These are phyloP conservation scores for Acrodontium crateriforme DNA, from an alignment of 2,329 filamentous ascomycete species.

Conservation along the genomic window DNA sequence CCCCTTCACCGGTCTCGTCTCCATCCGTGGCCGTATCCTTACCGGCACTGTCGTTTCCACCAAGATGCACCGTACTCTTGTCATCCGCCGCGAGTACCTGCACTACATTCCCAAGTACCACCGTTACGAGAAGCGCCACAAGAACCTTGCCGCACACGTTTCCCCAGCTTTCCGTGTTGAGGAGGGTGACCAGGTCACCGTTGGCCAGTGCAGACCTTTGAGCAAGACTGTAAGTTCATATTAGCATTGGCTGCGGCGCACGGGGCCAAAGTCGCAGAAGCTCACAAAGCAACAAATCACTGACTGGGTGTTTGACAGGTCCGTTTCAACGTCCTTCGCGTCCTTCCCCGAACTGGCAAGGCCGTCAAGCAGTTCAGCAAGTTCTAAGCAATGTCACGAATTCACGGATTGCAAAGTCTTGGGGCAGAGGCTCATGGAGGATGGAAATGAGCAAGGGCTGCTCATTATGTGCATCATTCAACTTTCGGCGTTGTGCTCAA, in stretches of 20 bases:
- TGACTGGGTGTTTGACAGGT: too few relatives aligned
- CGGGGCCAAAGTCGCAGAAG: not conserved
- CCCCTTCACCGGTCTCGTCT: constrained; percentile 98
- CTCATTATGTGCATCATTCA: too few relatives aligned
- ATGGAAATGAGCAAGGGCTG: too few relatives aligned
- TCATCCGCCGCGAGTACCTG: constrained; percentile 99
- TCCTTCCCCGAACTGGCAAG: constrained; percentile 95
- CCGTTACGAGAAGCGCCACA: constrained; percentile 99
- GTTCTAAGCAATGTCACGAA: constrained; percentile 60
- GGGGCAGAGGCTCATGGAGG: too few relatives aligned
- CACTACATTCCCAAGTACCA: constrained; percentile 99
- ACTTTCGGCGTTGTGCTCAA: too few relatives aligned
- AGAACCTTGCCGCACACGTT: constrained; percentile 98
- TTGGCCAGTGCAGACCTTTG: constrained; percentile 97
- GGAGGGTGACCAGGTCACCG: constrained; percentile 98
- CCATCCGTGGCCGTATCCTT: constrained; percentile 99
- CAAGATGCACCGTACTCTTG: constrained; percentile 99
- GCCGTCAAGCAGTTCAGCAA: constrained; percentile 95
- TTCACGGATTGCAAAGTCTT: too few relatives aligned
- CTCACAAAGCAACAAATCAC: not conserved
- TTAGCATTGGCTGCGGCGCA: constrained; percentile 1
- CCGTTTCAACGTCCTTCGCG: constrained; percentile 99
- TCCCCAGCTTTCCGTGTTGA: constrained; percentile 99
- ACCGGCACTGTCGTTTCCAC: constrained; percentile 98
- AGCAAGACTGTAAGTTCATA: constrained; percentile 86